These are phyloP conservation scores for Naumovozyma dairenensis DNA, from an alignment of 805 yeast genomes.

Conservation along the genomic window DNA sequence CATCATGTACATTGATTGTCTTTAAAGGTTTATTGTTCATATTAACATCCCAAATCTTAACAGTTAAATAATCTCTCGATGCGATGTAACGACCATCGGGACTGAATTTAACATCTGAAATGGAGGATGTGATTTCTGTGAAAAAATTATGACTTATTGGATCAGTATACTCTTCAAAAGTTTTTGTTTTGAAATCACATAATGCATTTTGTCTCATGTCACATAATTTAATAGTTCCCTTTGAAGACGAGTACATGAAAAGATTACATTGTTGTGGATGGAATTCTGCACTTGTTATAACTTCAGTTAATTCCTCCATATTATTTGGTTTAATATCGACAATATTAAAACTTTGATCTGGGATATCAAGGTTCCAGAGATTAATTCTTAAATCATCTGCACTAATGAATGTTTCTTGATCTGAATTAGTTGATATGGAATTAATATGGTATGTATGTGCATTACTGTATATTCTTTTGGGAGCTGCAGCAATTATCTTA, in stretches of 20 bases:
- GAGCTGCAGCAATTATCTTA: slow-evolving; percentile 89
- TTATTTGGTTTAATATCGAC: slow-evolving; percentile 96
- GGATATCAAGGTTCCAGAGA: slow-evolving; percentile 88
- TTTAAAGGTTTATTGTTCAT: slow-evolving; percentile 94
- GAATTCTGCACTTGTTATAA: slow-evolving; percentile 91
- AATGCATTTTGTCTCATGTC: slow-evolving; percentile 95
- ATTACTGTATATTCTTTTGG: slow-evolving; percentile 82
- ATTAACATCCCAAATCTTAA: slow-evolving; percentile 94
- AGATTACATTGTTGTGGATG: slow-evolving; percentile 88
- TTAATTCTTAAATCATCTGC: slow-evolving; percentile 93
- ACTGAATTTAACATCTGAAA: slow-evolving; percentile 87
- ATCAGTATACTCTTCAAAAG: slow-evolving; percentile 87
- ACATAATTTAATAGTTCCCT: slow-evolving; percentile 89
- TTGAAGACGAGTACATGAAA: slow-evolving; percentile 91
- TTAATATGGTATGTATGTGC: slow-evolving; percentile 98
- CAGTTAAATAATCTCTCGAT: slow-evolving; percentile 92
- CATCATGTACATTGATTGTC: slow-evolving; percentile 95
- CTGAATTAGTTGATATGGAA: slow-evolving; percentile 88
- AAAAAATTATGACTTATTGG: slow-evolving; percentile 90
- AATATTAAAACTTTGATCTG: slow-evolving; percentile 92
- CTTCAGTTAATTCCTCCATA: slow-evolving; percentile 98
- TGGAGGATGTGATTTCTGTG: slow-evolving; percentile 92
- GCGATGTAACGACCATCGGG: slow-evolving; percentile 90
- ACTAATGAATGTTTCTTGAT: slow-evolving; percentile 88
- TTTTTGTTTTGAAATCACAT: slow-evolving; percentile 80